Evolutionary conservation across 306 rosid genomes (phyloP), one percentile per base, ranked within the genome.

Genomic region (Carpinus fangiana): DNA sequence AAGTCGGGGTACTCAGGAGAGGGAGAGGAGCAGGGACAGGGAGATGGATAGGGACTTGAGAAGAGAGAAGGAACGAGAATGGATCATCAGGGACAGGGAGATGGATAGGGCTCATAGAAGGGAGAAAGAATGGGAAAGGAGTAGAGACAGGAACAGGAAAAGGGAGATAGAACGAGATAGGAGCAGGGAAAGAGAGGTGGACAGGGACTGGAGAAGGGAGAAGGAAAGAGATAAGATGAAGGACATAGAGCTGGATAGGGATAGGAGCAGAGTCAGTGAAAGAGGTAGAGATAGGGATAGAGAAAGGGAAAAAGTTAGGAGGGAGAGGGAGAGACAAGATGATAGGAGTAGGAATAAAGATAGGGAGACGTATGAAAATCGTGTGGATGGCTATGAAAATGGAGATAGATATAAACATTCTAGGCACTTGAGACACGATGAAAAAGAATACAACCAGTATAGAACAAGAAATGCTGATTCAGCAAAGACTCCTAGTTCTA

Each of bases 151-250:
- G 80, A 91, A 84, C 67, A 72, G 83, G 84, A 88, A 87, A 86
- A 87, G 84, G 78, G 93, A 86, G 64, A 83, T 62, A 79, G 96
- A 90, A 72, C 64, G 87, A 50, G 90, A 82, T 67, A 76, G 89
- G 72, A 89, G 87, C 73, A 53, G 80, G 84, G 93, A 90, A 20
- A 51, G 81, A n/a, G 85, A 74, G 70, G 75, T 41, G 70, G 89
- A 85, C 54, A 85, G 85, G 78, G 89, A 86, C 26, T 70, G 89
- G 77, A 82, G 84, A 82, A 88, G 89, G 74, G 90, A 82, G 64
- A 66, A 54, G 79, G 92, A 77, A 74, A 74, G 85, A 50, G 88
- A 76, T 31, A 76, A 84, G 78, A 89, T 84, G 78, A 84, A 82
- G 83, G 96, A 88, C 59, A 82, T 76, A 61, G 89, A 73, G 87